These are phyloP conservation scores for Pythium dissimile DNA, from an alignment of 352 stramenopile genomes.

Conservation along the genomic window DNA sequence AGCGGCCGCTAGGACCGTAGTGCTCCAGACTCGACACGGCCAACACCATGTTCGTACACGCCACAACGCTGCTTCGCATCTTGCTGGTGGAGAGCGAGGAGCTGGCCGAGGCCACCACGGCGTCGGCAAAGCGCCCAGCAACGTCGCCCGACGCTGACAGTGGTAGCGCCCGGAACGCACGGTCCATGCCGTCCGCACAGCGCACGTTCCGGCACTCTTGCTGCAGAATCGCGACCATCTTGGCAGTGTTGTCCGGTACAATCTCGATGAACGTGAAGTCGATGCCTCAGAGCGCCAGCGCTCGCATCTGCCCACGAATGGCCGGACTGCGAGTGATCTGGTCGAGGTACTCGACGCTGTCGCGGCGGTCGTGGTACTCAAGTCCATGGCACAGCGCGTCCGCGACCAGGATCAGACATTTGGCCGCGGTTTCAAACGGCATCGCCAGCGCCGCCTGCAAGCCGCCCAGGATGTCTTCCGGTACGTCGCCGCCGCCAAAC, in stretches of 20 bases:
- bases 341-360: neutral
- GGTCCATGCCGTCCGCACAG: constrained; percentile 8
- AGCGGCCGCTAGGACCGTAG: constrained; percentile 11
- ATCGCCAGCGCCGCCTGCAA: constrained; percentile 27
- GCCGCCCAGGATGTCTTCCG: constrained; percentile 37
- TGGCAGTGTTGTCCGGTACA: constrained; percentile 17
- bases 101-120: constrained; percentile 19
- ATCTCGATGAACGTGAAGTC: constrained; percentile 45
- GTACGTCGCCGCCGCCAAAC: constrained; percentile 29
- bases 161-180: constrained; percentile 21
- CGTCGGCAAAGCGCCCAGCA: constrained; percentile 19
- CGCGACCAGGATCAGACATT: constrained; percentile 30
- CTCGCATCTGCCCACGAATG: constrained; percentile 34
- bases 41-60: neutral
- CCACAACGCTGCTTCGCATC: constrained; percentile 18
- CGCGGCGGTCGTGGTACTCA: constrained; percentile 19
- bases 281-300: constrained; percentile 25
- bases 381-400: constrained; percentile 35
- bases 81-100: constrained; percentile 22
- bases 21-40: neutral
- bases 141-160: constrained; percentile 14
- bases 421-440: constrained; percentile 24
- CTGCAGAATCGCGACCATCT: constrained; percentile 32
- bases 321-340: constrained; percentile 28
- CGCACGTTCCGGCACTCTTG: constrained; percentile 16